Evolutionary conservation across 2,329 filamentous ascomycete genomes (phyloP).

Genomic region (Fonsecaea monophora): DNA sequence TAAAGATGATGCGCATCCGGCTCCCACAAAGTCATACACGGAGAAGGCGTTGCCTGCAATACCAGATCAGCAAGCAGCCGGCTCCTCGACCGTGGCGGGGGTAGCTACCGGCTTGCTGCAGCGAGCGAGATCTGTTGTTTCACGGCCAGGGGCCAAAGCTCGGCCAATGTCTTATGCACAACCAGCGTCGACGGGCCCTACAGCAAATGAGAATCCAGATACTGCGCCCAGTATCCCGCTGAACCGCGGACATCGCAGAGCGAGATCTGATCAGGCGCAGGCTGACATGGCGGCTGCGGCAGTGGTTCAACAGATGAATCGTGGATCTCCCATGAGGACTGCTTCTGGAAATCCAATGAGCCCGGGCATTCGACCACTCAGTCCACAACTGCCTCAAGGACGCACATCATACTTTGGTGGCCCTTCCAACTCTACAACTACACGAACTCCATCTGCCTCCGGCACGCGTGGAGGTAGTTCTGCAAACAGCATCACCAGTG

Average conservation of each 20-base stretch:
- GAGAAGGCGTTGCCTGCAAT: conserved; percentile 88
- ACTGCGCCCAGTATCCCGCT: conserved; percentile 58
- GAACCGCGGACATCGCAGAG: conserved; percentile 54
- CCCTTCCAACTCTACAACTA: conserved; percentile 43
- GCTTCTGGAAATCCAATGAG: conserved; percentile 61
- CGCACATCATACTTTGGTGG: conserved; percentile 67
- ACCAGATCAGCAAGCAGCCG: conserved; percentile 73
- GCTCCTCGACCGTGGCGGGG: conserved; percentile 66
- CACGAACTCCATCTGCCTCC: conserved; percentile 45
- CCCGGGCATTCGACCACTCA: conserved; percentile 62
- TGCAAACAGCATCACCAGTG: conserved; percentile 60
- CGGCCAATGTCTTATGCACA: conserved; percentile 52
- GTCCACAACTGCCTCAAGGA: conserved; percentile 49
- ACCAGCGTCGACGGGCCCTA: conserved; percentile 45
- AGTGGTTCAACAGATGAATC: conserved; percentile 90
- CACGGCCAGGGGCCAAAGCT: conserved; percentile 35
- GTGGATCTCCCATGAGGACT: conserved; percentile 61
- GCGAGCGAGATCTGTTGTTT: conserved; percentile 67
- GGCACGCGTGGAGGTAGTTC: conserved; percentile 69
- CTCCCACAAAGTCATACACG: conserved; percentile 51
- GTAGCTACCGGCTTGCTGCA: conserved; percentile 61
- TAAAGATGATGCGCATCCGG: conserved; percentile 48
- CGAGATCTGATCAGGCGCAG: conserved; percentile 56
- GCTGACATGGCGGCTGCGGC: conserved; percentile 61
- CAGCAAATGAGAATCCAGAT: conserved; percentile 54